Evolutionary conservation across 2,329 filamentous ascomycete genomes (phyloP).

Genomic region (Colletotrichum paranaense): DNA sequence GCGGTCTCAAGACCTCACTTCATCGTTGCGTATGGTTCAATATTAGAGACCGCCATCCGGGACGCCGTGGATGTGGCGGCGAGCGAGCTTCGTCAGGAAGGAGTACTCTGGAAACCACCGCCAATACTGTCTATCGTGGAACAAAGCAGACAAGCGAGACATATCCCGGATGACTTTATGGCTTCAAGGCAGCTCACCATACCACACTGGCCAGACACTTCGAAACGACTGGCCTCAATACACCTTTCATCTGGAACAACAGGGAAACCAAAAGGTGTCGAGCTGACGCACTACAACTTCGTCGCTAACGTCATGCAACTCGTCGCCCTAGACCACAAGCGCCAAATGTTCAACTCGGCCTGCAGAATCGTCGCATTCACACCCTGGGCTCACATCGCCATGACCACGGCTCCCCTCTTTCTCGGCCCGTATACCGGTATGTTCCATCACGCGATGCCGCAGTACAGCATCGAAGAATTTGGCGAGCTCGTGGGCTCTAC

Average conservation of each 20-base stretch:
- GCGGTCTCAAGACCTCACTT: slow-evolving; percentile 54
- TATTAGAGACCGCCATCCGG: slow-evolving; percentile 41
- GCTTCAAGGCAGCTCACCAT: slow-evolving; percentile 44
- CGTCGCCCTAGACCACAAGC: slow-evolving; percentile 46
- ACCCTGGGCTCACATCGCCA: slow-evolving; percentile 56
- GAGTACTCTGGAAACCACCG: slow-evolving; percentile 47
- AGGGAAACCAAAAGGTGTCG: slow-evolving; percentile 90
- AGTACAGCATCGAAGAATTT: slow-evolving; percentile 49
- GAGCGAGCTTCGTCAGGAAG: slow-evolving; percentile 39
- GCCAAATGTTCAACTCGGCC: slow-evolving; percentile 45
- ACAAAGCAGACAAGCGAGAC: slow-evolving; percentile 38
- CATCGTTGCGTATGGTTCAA: slow-evolving; percentile 51
- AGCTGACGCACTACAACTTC: slow-evolving; percentile 86
- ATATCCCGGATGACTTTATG: slow-evolving; percentile 49
- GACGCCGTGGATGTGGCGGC: slow-evolving; percentile 48
- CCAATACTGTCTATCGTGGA: slow-evolving; percentile 48
- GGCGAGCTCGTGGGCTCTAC: slow-evolving; percentile 47
- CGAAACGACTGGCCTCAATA: slow-evolving; percentile 49
- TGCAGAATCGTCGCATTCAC: slow-evolving; percentile 53
- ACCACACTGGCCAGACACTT: slow-evolving; percentile 49
- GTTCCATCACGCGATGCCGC: slow-evolving; percentile 56
- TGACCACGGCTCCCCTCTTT: slow-evolving; percentile 56
- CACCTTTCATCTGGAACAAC: slow-evolving; percentile 75
- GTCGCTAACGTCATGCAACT: slow-evolving; percentile 71
- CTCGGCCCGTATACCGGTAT: slow-evolving; percentile 56